Base-by-base conservation (phyloP, 805 yeast species). In the Brettanomyces nanus region DNA sequence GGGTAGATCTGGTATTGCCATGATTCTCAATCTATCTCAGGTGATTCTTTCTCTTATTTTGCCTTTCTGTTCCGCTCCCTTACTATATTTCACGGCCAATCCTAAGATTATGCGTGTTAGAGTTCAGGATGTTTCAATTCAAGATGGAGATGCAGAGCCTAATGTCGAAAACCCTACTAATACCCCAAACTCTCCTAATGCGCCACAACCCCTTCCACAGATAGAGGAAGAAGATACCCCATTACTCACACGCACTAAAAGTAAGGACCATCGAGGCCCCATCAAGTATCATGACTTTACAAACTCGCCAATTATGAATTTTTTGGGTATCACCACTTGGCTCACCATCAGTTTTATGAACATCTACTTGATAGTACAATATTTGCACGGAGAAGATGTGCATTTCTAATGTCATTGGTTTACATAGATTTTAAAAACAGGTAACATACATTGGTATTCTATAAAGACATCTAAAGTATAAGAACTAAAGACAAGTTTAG, bases 31-130 rank as follows among this genome's bases (percentile, higher is more conserved):
- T 51, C 76, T 84, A n/a, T 77, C 92, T 0, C 97, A 87, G 60
- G 92, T 87, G 15, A 77, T 85, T 1, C 66, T 87, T 35, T 85
- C 95, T 2, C 70, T 89, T 37, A 68, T 89, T 33, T 67, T 87
- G 41, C 96, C 96, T 7, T 80, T 87, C 46, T 68, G 85, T 31
- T 75, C 89, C 6, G 90, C 94, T 1, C 96, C 96, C 5, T 65
- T 87, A 53, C 74, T 87, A 34, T 87, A 77, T 52, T 82, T 87
- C 58, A 89, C 96, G 1, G 74, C 85, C 36, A 70, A 67, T 37
- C 78, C 74, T 49, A 56, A 70, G 11, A 71, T 81, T 34, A 87
- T 89, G 97, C 66, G 61, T 34, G 75, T 78, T 5, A 68, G 70
- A 39, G 45, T 47, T 4, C 25, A 11, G 7, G n/a, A 22, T 15